phyloP scores from a whole-genome alignment of 2,329 filamentous ascomycete genomes.

The Aphanocladium album region DNA sequence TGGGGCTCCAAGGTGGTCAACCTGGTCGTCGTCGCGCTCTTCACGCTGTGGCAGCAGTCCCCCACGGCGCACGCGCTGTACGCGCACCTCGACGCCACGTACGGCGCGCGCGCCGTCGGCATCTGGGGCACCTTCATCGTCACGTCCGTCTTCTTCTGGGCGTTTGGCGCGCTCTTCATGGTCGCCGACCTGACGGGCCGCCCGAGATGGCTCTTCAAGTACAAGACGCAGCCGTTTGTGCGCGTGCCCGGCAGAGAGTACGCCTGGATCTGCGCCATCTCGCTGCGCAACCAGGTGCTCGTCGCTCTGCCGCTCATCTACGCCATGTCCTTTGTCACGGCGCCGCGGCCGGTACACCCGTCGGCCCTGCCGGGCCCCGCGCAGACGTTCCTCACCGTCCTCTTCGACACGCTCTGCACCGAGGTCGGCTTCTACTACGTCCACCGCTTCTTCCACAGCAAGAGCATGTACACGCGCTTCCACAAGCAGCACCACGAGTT shows the following conservation, averaged over 20 bases:
- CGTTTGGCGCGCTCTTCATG: slow-evolving; percentile 31
- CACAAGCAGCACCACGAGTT: slow-evolving; percentile 51
- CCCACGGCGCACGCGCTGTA: slow-evolving; percentile 11
- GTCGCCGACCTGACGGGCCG: slow-evolving; percentile 32
- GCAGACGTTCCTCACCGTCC: slow-evolving; percentile 11
- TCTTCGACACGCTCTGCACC: slow-evolving; percentile 17
- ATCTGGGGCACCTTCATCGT: slow-evolving; percentile 31
- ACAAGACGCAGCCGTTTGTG: slow-evolving; percentile 46
- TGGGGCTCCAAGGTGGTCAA: slow-evolving; percentile 4
- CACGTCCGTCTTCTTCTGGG: slow-evolving; percentile 37
- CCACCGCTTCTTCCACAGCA: slow-evolving; percentile 44
- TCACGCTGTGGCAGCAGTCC: slow-evolving; percentile 14
- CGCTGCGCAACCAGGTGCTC: slow-evolving; percentile 40
- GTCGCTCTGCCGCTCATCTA: slow-evolving; percentile 14
- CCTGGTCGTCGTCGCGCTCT: slow-evolving; percentile 3
- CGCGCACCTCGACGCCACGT: slow-evolving; percentile 14
- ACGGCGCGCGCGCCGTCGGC: slow-evolving; percentile 26
- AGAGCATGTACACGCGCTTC: slow-evolving; percentile 37
- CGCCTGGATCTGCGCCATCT: slow-evolving; percentile 24
- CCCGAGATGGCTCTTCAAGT: slow-evolving; percentile 38
- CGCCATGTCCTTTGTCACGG: background rate
- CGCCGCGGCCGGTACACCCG: background rate
- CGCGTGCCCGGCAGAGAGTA: slow-evolving; percentile 13
- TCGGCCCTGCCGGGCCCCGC: slow-evolving; percentile 6
- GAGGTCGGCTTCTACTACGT: slow-evolving; percentile 47